A percentile compares a stretch with the other conserved stretches of the same genome.
Evolutionary conservation across 805 yeast genomes (phyloP).

Genomic region (Wilhelminamyces savonicus): DNA sequence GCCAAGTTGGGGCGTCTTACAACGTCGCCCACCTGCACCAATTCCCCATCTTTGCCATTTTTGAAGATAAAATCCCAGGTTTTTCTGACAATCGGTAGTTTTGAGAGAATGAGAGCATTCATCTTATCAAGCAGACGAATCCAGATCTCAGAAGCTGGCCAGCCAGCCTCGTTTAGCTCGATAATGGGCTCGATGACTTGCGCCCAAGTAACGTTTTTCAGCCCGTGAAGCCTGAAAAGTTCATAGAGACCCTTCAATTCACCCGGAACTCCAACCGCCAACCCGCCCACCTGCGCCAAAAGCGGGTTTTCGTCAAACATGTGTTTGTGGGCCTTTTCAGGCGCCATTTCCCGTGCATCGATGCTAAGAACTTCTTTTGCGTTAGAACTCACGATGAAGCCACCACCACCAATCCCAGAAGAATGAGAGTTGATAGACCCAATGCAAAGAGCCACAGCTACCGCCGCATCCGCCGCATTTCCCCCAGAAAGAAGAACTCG

Average conservation of each 20-base stretch:
- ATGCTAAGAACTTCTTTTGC: constrained; percentile 50
- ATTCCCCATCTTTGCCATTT: constrained; percentile 7
- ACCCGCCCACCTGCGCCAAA: constrained; percentile 68
- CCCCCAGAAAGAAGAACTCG: constrained; percentile 53
- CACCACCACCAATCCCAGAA: constrained; percentile 94
- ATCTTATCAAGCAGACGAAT: constrained; percentile 18
- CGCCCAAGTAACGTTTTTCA: constrained; percentile 67
- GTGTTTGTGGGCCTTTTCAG: constrained; percentile 49
- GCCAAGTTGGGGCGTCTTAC: constrained; percentile 60
- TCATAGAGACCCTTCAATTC: constrained; percentile 79
- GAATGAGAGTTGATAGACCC: constrained; percentile 79
- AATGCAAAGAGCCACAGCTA: constrained; percentile 81
- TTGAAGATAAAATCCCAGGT: constrained; percentile 56
- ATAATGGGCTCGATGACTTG: constrained; percentile 74
- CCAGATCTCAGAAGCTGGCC: constrained; percentile 27
- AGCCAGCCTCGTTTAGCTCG: constrained; percentile 55
- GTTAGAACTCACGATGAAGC: constrained; percentile 45
- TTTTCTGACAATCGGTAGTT: constrained; percentile 15
- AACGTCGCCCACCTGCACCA: constrained; percentile 50
- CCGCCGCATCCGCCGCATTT: constrained; percentile 90
- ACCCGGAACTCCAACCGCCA: constrained; percentile 90
- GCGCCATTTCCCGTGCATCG: constrained; percentile 90
- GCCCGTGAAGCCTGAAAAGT: constrained; percentile 54
- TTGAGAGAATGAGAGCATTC: constrained; percentile 16
- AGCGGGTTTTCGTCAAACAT: constrained; percentile 53